phyloP scores from a whole-genome alignment of 768 basidiomycete genomes.

The Russula lepida region DNA sequence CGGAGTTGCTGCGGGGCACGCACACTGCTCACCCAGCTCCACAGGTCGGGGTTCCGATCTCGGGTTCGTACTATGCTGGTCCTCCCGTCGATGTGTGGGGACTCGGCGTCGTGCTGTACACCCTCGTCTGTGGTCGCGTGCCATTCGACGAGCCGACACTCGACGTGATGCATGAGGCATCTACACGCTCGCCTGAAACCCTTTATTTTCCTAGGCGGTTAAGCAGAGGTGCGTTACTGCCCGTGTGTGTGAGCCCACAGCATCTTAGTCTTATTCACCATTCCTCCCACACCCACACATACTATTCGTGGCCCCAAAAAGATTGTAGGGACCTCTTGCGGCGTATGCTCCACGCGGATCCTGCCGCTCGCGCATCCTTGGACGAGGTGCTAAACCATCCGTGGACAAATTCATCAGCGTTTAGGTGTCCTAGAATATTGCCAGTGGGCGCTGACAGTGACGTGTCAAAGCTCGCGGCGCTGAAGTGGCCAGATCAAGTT shows the following conservation, averaged over 20 bases:
- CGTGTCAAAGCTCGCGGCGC: neutral
- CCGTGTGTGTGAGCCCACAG: neutral
- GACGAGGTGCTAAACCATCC: neutral
- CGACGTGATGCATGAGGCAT: neutral
- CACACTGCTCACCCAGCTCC: neutral
- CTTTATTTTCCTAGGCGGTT: neutral
- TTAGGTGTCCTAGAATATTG: neutral
- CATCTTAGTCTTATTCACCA: too few relatives aligned
- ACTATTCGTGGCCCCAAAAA: neutral
- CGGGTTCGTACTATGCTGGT: neutral
- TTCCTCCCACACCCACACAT: neutral
- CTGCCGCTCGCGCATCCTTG: neutral
- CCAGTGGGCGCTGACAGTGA: neutral
- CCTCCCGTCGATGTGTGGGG: constrained; percentile 5
- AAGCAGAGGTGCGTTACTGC: neutral
- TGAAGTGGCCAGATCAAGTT: neutral
- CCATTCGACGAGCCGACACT: neutral
- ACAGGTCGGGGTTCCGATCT: neutral
- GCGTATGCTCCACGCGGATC: neutral
- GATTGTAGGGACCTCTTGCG: constrained; percentile 1
- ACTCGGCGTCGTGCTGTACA: constrained; percentile 3
- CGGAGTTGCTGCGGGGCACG: neutral
- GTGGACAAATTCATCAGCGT: neutral
- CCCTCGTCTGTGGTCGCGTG: neutral
- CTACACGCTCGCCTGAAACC: neutral